Conservation (phyloP, 495 filamentous ascomycete species). For the Penicillium waksmanii region DNA sequence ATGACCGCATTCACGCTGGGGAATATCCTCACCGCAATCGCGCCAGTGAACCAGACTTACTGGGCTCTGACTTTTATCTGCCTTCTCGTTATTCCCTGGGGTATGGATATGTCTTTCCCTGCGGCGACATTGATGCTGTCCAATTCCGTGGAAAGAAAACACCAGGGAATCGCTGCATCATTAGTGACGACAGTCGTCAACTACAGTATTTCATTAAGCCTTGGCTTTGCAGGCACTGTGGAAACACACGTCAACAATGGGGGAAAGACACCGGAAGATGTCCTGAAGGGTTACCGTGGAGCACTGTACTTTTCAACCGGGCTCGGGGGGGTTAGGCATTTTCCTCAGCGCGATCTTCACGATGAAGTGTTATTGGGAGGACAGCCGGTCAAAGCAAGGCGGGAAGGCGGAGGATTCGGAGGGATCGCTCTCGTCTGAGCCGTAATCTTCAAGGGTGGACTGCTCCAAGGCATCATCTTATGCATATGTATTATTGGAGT, state of each 20-base stretch:
- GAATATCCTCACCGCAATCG: conserved; percentile 38
- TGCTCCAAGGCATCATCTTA: no score
- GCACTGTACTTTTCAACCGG: conserved; percentile 38
- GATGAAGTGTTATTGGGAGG: conserved; percentile 19
- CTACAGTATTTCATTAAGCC: conserved; percentile 62
- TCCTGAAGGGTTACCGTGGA: conserved; percentile 38
- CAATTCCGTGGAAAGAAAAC: conserved; percentile 30
- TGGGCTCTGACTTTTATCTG: conserved; percentile 51
- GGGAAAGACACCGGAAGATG: conserved; percentile 30
- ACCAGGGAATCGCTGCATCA: conserved; percentile 54
- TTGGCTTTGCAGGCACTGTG: conserved; percentile 66
- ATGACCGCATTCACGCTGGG: conserved; percentile 50
- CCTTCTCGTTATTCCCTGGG: conserved; percentile 60
- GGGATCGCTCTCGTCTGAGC: background rate
- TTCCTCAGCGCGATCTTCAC: conserved; percentile 21
- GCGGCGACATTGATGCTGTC: conserved; percentile 34
- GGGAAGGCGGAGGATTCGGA: background rate
- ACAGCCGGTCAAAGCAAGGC: background rate
- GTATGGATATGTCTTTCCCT: conserved; percentile 68
- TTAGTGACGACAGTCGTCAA: conserved; percentile 66
- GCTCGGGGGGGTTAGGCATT: conserved; percentile 27
- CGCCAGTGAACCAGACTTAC: conserved; percentile 44
- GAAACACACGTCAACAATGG: conserved; percentile 54
- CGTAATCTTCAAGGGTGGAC: background rate
- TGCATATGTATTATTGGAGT: no score